Percentiles rank a stretch among this genome's conserved stretches.
phyloP scores from a whole-genome alignment of 2,329 filamentous ascomycete species.

The Pseudocercospora pini-densiflorae region DNA sequence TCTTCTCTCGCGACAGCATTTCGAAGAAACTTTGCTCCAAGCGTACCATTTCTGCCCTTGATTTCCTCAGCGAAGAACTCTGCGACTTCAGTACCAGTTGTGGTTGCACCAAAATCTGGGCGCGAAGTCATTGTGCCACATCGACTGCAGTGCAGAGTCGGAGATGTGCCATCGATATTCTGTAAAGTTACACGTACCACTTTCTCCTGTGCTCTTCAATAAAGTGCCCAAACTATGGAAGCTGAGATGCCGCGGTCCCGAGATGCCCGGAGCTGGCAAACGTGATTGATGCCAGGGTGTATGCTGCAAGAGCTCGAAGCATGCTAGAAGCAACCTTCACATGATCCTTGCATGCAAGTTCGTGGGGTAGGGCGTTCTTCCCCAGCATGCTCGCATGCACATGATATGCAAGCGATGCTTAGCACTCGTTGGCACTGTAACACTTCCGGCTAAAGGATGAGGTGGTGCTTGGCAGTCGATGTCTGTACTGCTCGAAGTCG shows the following conservation, averaged over 20 bases:
- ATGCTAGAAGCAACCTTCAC: background rate
- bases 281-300: background rate
- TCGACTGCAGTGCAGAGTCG: background rate
- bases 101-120: conserved; percentile 7
- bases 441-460: background rate
- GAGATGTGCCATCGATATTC: background rate
- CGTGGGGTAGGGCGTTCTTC: background rate
- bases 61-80: conserved; percentile 7
- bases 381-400: background rate
- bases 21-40: too few relatives aligned
- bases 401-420: background rate
- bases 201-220: background rate
- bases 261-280: background rate
- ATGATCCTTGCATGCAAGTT: background rate
- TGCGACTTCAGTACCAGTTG: conserved; percentile 12
- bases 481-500: background rate
- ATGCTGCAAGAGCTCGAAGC: background rate
- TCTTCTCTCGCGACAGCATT: too few relatives aligned
- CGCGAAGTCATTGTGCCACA: conserved; percentile 9
- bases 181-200: background rate
- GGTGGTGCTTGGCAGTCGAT: background rate
- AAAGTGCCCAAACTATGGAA: background rate
- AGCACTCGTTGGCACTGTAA: background rate
- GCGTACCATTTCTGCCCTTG: conserved; percentile 7
- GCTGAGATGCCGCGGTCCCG: background rate